Evolutionary conservation across 345 rosid species (phyloP), one percentile per base, ranked within the genome.

Genomic region (Linum lewisii): DNA sequence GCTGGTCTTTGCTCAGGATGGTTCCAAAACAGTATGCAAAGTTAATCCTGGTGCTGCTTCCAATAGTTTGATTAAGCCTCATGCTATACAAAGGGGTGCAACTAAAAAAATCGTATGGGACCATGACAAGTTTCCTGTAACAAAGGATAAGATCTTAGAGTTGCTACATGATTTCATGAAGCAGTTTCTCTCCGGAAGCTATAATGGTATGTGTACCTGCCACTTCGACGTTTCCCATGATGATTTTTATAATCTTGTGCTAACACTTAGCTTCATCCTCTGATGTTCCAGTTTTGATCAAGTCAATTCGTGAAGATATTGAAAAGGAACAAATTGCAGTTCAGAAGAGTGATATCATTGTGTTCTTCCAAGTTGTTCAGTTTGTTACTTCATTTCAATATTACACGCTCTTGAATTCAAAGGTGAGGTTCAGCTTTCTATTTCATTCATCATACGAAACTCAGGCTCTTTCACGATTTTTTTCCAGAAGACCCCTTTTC

Each of bases 181-280:
- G 61, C 95, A 89, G 71, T 84, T 93, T 73, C 72, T 93, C 59
- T 76, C 86, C 26, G 89, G 97, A 42, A 88, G 92, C 51, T 93
- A 85, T 77, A 93, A 85, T 75, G 95, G 99, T 89, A 85, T 26
- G 57, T 42, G 21, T 20, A n/a, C 44, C 68, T 67, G 62, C 53
- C 7, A 8, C 52, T 59, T 67, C 56, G 14, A 21, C 45, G 34
- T 42, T 59, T 1, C 52, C 4, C 58, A 16, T 57, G 57, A 2
- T 6, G 25, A 59, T 24, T 59, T 20, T n/a, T n/a, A n/a, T n/a
- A n/a, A n/a, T n/a, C n/a, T 57, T 54, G 38, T 71, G 32, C 74
- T 60, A 59, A 69, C 62, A 26, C 25, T 63, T 22, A 61, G 58
- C 58, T 14, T 32, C 59, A 73, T 55, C 56, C 51, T 37, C 32